Base-by-base conservation (phyloP, 2,329 filamentous ascomycete species). In the Cadophora gregata region DNA sequence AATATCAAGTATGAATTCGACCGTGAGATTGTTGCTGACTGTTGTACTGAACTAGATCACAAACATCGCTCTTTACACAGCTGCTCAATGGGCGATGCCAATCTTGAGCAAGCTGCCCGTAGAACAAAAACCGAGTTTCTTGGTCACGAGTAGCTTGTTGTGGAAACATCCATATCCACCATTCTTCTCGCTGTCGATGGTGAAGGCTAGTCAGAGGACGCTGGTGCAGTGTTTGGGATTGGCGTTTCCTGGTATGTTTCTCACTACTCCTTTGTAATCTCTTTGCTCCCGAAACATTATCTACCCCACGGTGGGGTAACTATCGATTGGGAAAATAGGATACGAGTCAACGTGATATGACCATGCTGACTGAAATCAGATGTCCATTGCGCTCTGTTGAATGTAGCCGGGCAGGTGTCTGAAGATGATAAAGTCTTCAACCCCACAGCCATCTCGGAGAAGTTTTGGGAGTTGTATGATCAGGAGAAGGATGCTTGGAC, bases 161-260 rank as follows among this genome's bases (percentile, higher is more conserved):
- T 83, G 81, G 24, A 79, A 79, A 66, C 76, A 82, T 29, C 84
- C 84, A 0, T 71, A 81, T 1, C 81, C 82, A 3, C 74, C 80
- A 27, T 75, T 85, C 0, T 82, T 86, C 24, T 82, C 81, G 0
- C 75, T 86, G 6, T 84, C 81, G 1, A 76, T 85, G 62, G 79
- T 79, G 53, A 86, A 86, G 71, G 81, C 83, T 0, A 79, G 83
- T 0, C 84, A 87, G 76, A 75, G 81, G 21, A 85, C 83, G 50
- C 73, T 86, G 71, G 78, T 84, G 10, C 75, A 82, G 65, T 81
- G 78, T 19, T 74, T 86, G 69, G 71, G 77, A 25, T 75, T 77
- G 63, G 79, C 79, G 9, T 84, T 80, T 63, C 72, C 62, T 27
- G 45, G 65, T 64, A 53, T 42, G 65, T 63, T 42, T 51, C 51